These are phyloP conservation scores for Fusarium poae DNA, from an alignment of 2,329 filamentous ascomycete genomes.

Conservation along the genomic window DNA sequence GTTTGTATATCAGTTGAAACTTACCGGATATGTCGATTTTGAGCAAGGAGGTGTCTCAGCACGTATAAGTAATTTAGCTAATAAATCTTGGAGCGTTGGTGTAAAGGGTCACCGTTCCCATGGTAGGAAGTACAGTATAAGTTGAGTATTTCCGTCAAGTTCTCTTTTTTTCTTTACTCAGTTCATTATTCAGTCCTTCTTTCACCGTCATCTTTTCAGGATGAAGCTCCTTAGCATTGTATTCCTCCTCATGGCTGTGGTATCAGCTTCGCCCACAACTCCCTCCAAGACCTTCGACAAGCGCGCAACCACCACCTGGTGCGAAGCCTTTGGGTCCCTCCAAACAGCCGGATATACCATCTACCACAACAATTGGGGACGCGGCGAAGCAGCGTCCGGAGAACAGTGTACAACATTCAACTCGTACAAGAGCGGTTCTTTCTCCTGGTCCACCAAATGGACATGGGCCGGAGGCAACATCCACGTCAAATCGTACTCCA, in stretches of 20 bases:
- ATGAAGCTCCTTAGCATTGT: constrained; percentile 46
- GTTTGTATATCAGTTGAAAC: background rate
- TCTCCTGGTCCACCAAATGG: constrained; percentile 59
- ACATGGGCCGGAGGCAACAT: constrained; percentile 55
- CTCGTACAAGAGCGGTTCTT: constrained; percentile 50
- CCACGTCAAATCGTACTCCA: constrained; percentile 62
- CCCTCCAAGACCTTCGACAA: constrained; percentile 50
- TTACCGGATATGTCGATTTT: constrained; percentile 27
- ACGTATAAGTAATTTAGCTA: constrained; percentile 6
- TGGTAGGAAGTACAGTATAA: constrained; percentile 11
- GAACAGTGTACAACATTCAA: constrained; percentile 59
- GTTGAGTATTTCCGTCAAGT: constrained; percentile 12
- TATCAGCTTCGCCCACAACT: constrained; percentile 48
- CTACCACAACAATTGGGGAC: constrained; percentile 67
- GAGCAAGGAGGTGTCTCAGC: constrained; percentile 31
- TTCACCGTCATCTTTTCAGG: constrained; percentile 6
- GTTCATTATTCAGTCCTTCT: background rate
- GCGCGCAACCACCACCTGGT: constrained; percentile 53
- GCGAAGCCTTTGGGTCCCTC: constrained; percentile 56
- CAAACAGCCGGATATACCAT: constrained; percentile 60
- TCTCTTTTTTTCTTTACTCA: background rate
- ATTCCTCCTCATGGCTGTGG: constrained; percentile 50
- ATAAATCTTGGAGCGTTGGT: constrained; percentile 19
- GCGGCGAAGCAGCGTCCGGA: constrained; percentile 53
- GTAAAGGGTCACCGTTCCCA: background rate